These are phyloP conservation scores for thale cress (Arabidopsis thaliana) DNA, from an alignment of 345 rosid genomes.

Conservation along the genomic window TAIR10.1 NC_003076.8:18322001-18322500, in stretches of 20 bases:
- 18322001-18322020: background rate
- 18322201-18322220: conserved; percentile 6
- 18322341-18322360: conserved; percentile 7
- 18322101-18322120: background rate
- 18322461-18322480: conserved; percentile 21
- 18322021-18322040: background rate
- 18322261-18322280: conserved; percentile 12
- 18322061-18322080: background rate
- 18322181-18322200: conserved; percentile 1
- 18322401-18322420: conserved; percentile 29
- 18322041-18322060: background rate
- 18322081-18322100: background rate
- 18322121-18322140: background rate
- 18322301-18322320: conserved; percentile 30
- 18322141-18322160: background rate
- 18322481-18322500: conserved; percentile 4
- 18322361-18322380: conserved; percentile 7
- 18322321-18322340: conserved; percentile 13
- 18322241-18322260: conserved; percentile 39
- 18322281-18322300: conserved; percentile 9
- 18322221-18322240: conserved; percentile 30
- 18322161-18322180: conserved; percentile 5
- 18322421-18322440: background rate
- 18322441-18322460: conserved; percentile 34
- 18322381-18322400: conserved; percentile 28